Evolutionary conservation across 345 rosid genomes (phyloP), one percentile per base, ranked within the genome.

Genomic region (Crucihimalaya himalaica): DNA sequence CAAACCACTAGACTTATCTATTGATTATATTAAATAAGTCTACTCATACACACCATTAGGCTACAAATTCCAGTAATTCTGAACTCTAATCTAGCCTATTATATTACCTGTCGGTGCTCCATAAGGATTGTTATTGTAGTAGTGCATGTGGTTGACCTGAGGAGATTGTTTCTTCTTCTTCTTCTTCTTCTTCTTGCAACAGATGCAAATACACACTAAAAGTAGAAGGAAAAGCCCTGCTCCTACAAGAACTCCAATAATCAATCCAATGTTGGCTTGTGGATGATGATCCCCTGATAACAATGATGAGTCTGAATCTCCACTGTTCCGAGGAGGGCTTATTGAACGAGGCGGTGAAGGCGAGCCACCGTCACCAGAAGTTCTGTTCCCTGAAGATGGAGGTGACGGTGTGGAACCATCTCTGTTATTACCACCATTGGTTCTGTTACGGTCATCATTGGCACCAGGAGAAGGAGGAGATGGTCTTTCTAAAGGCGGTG

Each of bases 161-260:
- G 55, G 60, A 35, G 80, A 35, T 8, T 45, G 31, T 20, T 70
- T 65, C 73, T 76, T 80, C 67, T 79, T 84, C 72, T 75, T 85
- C 80, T 51, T 82, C 4, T 45, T 52, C 72, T 75, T 85, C 80
- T 51, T 82, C 4, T 45, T 52, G 78, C 83, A 76, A 72, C 66
- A 78, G 21, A 78, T 35, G 27, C 83, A 55, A 68, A 74, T 23
- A 31, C 76, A 20, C 37, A 83, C 45, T 43, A 76, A 35, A 10
- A 81, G 23, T 40, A 71, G 23, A 77, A 85, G 47, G 54, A 85
- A 66, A 19, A 79, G 15, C 54, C 74, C 79, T 47, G 79, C 78
- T 48, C 86, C 86, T 13, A 14, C 65, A 12, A 75, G 77, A 15
- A 76, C 78, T 67, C 86, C 86, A 18, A 85, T 66, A 18, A 81